These are phyloP conservation scores for Xylogone sp. DNA, from an alignment of 2,329 filamentous ascomycete genomes.

Conservation along the genomic window DNA sequence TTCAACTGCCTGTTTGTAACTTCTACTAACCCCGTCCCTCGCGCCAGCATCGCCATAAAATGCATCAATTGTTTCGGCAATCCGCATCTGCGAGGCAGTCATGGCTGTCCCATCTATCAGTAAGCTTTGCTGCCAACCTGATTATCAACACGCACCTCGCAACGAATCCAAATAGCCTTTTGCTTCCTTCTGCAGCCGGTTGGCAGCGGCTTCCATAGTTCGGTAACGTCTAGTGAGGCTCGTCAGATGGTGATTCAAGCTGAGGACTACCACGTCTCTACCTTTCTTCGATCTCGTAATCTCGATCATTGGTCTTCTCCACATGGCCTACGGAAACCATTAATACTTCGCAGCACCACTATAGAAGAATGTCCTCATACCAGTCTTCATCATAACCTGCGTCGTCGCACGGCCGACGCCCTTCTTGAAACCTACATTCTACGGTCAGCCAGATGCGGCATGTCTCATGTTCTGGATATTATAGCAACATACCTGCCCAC, in stretches of 20 bases:
- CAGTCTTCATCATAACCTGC: conserved; percentile 99
- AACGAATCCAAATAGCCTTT: conserved; percentile 97
- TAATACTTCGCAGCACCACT: not conserved
- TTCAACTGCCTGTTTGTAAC: conserved; percentile 97
- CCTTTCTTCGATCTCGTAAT: conserved; percentile 97
- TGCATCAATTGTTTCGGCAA: conserved; percentile 97
- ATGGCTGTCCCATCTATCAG: conserved; percentile 59
- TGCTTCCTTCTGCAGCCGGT: conserved; percentile 92
- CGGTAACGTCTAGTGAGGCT: conserved; percentile 72
- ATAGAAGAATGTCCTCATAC: conserved; percentile 38
- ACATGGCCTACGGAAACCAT: conserved; percentile 66
- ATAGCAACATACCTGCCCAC: conserved; percentile 38
- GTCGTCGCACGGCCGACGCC: conserved; percentile 98
- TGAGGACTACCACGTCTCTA: conserved; percentile 31
- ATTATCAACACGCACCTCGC: conserved; percentile 55
- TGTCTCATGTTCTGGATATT: not conserved
- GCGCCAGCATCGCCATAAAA: conserved; percentile 97
- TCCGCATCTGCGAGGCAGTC: conserved; percentile 99
- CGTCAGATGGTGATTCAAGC: conserved; percentile 13
- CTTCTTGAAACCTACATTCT: conserved; percentile 74
- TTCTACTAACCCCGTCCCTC: conserved; percentile 89
- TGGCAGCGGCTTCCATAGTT: conserved; percentile 93
- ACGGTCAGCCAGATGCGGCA: conserved; percentile 19
- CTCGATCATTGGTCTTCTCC: conserved; percentile 96
- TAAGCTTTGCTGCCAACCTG: not conserved